These are phyloP conservation scores for Knoxia roxburghii DNA, from an alignment of 257 asterid genomes.

Conservation along the genomic window DNA sequence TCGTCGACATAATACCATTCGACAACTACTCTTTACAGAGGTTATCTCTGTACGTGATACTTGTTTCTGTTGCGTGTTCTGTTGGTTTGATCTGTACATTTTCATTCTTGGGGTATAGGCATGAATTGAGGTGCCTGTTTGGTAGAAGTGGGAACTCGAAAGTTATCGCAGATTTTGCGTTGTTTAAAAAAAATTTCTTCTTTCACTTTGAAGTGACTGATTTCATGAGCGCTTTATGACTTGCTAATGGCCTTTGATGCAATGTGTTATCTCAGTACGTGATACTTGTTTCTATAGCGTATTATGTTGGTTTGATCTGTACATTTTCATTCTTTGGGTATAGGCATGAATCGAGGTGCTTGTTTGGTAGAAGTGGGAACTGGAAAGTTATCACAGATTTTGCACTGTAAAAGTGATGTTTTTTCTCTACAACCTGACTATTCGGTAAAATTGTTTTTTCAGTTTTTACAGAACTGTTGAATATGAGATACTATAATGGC, in stretches of 20 bases:
- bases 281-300: background rate
- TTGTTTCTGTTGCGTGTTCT: no score
- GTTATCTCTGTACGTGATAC: no score
- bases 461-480: background rate
- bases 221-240: background rate
- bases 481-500: background rate
- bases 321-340: conserved; percentile 17
- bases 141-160: conserved; percentile 64
- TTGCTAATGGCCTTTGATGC: background rate
- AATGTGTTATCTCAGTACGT: background rate
- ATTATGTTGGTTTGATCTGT: conserved; percentile 6
- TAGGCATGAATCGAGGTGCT: conserved; percentile 87
- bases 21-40: no score
- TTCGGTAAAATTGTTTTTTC: conserved; percentile 35
- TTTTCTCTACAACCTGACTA: conserved; percentile 53
- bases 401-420: conserved; percentile 74
- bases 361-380: conserved; percentile 57
- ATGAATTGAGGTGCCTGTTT: no score
- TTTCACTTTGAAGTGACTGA: conserved; percentile 11
- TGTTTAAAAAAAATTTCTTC: conserved; percentile 77
- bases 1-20: no score
- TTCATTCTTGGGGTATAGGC: no score
- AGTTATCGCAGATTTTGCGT: conserved; percentile 41
- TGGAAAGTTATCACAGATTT: conserved; percentile 43
- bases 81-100: no score